Evolutionary conservation across 345 rosid species (phyloP), one percentile per base, ranked within the genome.

Genomic region (Acer campestre): DNA sequence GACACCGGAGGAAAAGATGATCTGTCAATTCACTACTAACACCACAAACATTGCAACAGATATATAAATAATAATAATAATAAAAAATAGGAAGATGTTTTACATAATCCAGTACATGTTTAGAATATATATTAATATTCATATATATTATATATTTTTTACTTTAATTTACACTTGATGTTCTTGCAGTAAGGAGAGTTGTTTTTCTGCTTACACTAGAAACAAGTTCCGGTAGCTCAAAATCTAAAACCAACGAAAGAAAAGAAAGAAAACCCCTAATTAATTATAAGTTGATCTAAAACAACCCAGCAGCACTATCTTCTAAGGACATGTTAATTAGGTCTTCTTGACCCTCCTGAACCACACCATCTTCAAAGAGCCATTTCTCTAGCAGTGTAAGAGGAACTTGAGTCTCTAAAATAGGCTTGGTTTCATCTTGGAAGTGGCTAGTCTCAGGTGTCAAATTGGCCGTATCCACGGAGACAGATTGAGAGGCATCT

Each of bases 381-480:
- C 97, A 92, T 76, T 90, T 85, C 88, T 92, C 94, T 20, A 92
- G 85, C 81, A 89, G 66, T 12, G 83, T 79, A 58, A 92, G 82
- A 0, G 93, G 88, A 59, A 80, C 88, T 22, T 86, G 85, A 63
- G 56, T 55, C 72, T 76, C 85, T 68, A 67, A 22, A 7, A 29
- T 75, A 67, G 86, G 74, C 75, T 85, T 87, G 83, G 85, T 84
- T 77, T 83, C 88, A 70, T 72, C 89, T 73, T 81, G 89, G 16
- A 87, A 81, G 14, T 78, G 61, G 75, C 82, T 76, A 25, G 79
- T 81, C 53, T 86, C 91, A 6, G 90, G 79, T 68, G 83, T 82
- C 73, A 80, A 58, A 68, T 80, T 83, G 17, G 71, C 67, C 25
- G 75, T 75, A 25, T 81, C 84, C 64, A 73, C 84, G 31, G 92